These are phyloP conservation scores for Kodamaea alishanica DNA, from an alignment of 1,139 yeast species.

Conservation along the genomic window DNA sequence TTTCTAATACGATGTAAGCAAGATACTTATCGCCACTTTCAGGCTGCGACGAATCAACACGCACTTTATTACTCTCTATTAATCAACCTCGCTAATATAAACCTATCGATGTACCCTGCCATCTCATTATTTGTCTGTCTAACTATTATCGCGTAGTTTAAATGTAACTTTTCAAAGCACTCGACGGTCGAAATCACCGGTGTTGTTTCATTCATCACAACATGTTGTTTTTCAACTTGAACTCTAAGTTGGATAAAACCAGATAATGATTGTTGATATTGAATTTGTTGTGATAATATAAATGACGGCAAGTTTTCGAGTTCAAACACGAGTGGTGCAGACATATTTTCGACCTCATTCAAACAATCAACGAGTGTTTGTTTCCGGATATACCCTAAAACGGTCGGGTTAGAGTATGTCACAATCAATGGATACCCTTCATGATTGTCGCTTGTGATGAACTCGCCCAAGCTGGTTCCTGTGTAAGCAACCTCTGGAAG, in stretches of 20 bases:
- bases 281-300: constrained; percentile 25
- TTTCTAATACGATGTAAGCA: too few species aligned
- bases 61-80: constrained; percentile 8
- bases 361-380: constrained; percentile 21
- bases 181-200: constrained; percentile 38
- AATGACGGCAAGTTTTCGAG: constrained; percentile 17
- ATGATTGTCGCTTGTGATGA: constrained; percentile 32
- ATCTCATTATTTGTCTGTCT: constrained; percentile 17
- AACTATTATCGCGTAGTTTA: constrained; percentile 35
- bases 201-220: constrained; percentile 45
- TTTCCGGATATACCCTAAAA: constrained; percentile 38
- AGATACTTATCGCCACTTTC: too few species aligned
- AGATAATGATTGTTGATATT: constrained; percentile 20
- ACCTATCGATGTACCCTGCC: constrained; percentile 43
- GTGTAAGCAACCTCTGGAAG: constrained; percentile 30
- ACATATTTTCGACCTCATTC: constrained; percentile 10
- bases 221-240: constrained; percentile 75
- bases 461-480: constrained; percentile 15
- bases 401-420: constrained; percentile 24
- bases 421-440: constrained; percentile 44
- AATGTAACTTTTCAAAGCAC: constrained; percentile 38
- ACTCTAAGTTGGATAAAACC: constrained; percentile 46
- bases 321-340: constrained; percentile 23
- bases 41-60: too few species aligned
- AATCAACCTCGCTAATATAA: constrained; percentile 31